Evolutionary conservation across 2,329 filamentous ascomycete genomes (phyloP), one percentile per base, ranked within the genome.

Genomic region (Calonectria multiphialidica): DNA sequence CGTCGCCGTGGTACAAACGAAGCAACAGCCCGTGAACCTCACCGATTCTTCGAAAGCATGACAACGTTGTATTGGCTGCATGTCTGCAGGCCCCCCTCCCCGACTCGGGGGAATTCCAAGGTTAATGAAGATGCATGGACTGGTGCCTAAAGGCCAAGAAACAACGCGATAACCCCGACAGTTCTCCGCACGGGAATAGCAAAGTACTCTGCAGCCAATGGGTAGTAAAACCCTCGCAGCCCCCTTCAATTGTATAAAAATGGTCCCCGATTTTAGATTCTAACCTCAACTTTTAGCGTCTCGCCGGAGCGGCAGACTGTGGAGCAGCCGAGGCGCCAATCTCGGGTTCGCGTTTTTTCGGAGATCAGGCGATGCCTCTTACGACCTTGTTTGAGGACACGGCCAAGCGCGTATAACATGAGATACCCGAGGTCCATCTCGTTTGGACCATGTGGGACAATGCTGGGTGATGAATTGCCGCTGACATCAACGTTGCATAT

Each of bases 291-390:
- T 44, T 33, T 45, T 44, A 45, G 57, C 37, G 23, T 62, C 57
- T 61, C 23, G 45, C 16, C 40, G 40, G 10, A 28, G 21, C 37
- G 65, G 40, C 42, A 67, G 65, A 49, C 30, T 47, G 65, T 67
- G 65, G 65, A 59, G 65, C 18, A 66, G 50, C 10, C 23, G 28
- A 66, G 25, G 15, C 10, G 50, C 30, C 10, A 44, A 59, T 42
- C 40, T 59, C 21, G 40, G 65, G 44, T 67, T 59, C 50, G 30
- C 23, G 40, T 30, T 62, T 45, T 44, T 45, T n/a, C 23, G 7
- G 40, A 59, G 13, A 67, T 67, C n/a, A 50, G 55, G 53, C 61
- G 66, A 68, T 21, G 53, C 30, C 40, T 66, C 62, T 65, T 65
- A 65, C 45, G 45, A 65, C 47, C 42, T 40, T 53, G 45, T 35